Evolutionary conservation across 1,284 basidiomycete genomes (phyloP).

Genomic region (Pisolithus thermaeus): DNA sequence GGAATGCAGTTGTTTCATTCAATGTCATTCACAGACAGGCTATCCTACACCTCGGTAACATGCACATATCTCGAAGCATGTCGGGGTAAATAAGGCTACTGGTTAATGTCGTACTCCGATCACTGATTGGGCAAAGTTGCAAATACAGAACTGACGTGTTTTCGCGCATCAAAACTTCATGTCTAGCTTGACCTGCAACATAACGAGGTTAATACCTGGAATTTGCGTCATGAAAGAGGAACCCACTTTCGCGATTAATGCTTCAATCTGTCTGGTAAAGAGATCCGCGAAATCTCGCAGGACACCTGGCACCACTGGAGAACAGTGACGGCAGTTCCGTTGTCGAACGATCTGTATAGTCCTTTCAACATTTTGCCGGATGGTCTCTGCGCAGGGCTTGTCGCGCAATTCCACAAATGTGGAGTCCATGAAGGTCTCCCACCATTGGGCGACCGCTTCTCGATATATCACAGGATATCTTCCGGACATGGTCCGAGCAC

Average conservation of each 20-base stretch:
- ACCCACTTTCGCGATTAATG: conserved; percentile 8
- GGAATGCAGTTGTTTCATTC: no score
- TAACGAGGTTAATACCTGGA: neutral
- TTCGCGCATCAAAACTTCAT: neutral
- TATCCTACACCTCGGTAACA: no score
- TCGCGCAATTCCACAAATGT: conserved; percentile 8
- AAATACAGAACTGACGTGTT: no score
- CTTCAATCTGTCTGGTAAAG: conserved; percentile 12
- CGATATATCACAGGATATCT: neutral
- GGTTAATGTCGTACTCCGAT: neutral
- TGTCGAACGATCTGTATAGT: conserved; percentile 8
- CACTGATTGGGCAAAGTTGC: no score
- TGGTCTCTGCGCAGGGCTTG: conserved; percentile 15
- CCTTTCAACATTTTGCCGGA: neutral
- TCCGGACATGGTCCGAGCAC: no score
- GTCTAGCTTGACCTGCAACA: neutral
- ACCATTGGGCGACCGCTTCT: conserved; percentile 9
- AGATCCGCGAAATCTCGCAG: conserved; percentile 15
- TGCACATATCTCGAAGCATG: no score
- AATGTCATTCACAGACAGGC: no score
- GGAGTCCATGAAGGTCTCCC: conserved; percentile 14
- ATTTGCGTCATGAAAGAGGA: neutral
- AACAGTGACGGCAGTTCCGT: conserved; percentile 5
- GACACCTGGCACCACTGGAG: neutral
- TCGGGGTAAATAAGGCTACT: no score